Evolutionary conservation across 441 rosid species (phyloP), one percentile per base, ranked within the genome.

Genomic region (Arabidopsis lyrata): DNA sequence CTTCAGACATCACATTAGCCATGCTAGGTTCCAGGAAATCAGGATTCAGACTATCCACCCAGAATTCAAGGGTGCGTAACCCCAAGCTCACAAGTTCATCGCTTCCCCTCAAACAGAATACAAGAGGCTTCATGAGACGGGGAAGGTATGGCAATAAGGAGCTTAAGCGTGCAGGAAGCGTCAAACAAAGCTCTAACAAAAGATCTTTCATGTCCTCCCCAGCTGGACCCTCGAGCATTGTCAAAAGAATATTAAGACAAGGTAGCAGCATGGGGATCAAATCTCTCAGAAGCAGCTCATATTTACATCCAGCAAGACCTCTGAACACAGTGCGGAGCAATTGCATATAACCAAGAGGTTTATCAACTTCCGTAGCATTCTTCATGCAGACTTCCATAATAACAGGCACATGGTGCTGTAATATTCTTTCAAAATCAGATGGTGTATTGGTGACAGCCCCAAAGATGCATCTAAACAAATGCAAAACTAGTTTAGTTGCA

Each of bases 21-120:
- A 96, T 94, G 77, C 96, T 94, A 35, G 99, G 96, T 82, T 96
- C 99, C 80, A 96, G 80, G 81, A 94, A 96, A 81, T 94, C 99
- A 61, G 99, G 99, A 87, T 96, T 94, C 70, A 96, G 84, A 81
- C 98, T 96, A 75, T 94, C 99, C 27, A 96, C 98, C 99, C 99
- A 96, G 80, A 96, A 96, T 81, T 96, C 99, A 56, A 96, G 95
- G 57, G 99, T 96, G 78, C 96, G 92, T 79, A 96, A 81, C 64
- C 99, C 96, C 72, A 94, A 76, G 80, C 89, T 85, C 73, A 96
- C 97, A 74, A 96, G 90, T 55, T 92, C 99, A 86, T 92, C 93
- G 75, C 86, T 86, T 82, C 97, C 98, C 74, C 86, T 86, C 58
- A 94, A 90, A 85, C 97, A 90, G 74, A 87, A 73, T 54, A 96